phyloP scores from a whole-genome alignment of 1,284 basidiomycete species.

The Coriolopsis trogii region DNA sequence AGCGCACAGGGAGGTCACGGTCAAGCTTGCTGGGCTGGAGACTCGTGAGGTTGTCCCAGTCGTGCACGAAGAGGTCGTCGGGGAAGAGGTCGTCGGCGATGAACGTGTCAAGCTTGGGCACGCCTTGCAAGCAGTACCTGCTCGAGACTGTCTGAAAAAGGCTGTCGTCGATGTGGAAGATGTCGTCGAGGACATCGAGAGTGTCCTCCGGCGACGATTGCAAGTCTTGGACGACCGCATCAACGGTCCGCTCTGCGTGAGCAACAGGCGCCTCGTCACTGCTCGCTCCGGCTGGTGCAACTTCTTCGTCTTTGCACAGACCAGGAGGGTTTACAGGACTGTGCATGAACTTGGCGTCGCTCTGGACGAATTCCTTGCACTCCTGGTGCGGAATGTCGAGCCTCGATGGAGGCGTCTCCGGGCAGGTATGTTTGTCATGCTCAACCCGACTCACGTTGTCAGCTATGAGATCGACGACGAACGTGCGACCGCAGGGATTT shows the following conservation, averaged over 20 bases:
- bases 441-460: too few species aligned
- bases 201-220: neutral
- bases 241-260: too few species aligned
- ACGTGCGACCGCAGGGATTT: constrained; percentile 6
- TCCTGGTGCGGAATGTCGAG: too few species aligned
- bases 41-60: constrained; percentile 15
- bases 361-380: too few species aligned
- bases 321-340: neutral
- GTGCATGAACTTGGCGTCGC: neutral
- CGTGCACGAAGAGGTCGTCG: constrained; percentile 34
- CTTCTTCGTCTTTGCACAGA: neutral
- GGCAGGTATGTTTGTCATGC: too few species aligned
- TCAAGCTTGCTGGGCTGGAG: neutral
- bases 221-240: too few species aligned
- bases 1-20: neutral
- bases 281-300: too few species aligned
- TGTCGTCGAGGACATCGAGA: neutral
- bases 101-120: constrained; percentile 30
- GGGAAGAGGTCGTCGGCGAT: constrained; percentile 35
- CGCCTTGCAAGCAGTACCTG: constrained; percentile 5
- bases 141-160: neutral
- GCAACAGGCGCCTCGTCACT: too few species aligned
- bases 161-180: neutral
- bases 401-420: too few species aligned
- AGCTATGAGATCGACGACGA: constrained; percentile 28